These are phyloP conservation scores for Drechslerella stenobrocha DNA, from an alignment of 2,329 filamentous ascomycete species.

Conservation along the genomic window DNA sequence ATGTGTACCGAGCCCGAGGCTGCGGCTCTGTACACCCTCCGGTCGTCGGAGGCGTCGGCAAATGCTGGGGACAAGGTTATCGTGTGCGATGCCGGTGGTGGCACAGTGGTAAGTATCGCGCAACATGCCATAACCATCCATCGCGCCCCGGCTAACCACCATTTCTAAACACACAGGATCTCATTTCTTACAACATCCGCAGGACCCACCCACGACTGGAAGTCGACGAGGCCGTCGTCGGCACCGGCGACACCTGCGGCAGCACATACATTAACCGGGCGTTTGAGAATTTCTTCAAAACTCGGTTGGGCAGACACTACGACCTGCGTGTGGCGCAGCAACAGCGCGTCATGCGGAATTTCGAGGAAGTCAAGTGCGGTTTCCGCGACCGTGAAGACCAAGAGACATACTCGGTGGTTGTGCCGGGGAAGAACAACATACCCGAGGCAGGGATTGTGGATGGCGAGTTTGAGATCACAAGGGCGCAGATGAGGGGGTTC, in stretches of 20 bases:
- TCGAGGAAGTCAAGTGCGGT: conserved; percentile 55
- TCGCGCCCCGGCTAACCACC: too few relatives aligned
- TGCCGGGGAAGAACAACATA: conserved; percentile 39
- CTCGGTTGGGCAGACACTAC: conserved; percentile 57
- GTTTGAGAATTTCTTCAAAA: conserved; percentile 58
- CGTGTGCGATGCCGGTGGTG: conserved; percentile 62
- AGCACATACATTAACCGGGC: conserved; percentile 60
- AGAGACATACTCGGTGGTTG: conserved; percentile 33
- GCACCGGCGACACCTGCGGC: conserved; percentile 60
- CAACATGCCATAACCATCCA: too few relatives aligned
- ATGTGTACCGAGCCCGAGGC: conserved; percentile 63
- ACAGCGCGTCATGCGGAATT: conserved; percentile 56
- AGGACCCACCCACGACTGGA: conserved; percentile 58
- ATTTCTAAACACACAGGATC: conserved; percentile 53
- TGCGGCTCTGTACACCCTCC: conserved; percentile 60
- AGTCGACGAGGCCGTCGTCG: conserved; percentile 60
- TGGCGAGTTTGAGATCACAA: conserved; percentile 40
- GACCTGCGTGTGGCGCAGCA: conserved; percentile 55
- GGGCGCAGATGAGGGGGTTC: conserved; percentile 30
- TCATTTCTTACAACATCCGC: conserved; percentile 62
- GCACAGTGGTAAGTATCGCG: conserved; percentile 71
- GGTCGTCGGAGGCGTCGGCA: conserved; percentile 54
- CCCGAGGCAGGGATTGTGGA: conserved; percentile 37
- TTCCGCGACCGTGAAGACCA: conserved; percentile 42
- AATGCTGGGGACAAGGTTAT: conserved; percentile 59